phyloP scores from a whole-genome alignment of 345 rosid genomes.

The Tarenaya hassleriana region DNA sequence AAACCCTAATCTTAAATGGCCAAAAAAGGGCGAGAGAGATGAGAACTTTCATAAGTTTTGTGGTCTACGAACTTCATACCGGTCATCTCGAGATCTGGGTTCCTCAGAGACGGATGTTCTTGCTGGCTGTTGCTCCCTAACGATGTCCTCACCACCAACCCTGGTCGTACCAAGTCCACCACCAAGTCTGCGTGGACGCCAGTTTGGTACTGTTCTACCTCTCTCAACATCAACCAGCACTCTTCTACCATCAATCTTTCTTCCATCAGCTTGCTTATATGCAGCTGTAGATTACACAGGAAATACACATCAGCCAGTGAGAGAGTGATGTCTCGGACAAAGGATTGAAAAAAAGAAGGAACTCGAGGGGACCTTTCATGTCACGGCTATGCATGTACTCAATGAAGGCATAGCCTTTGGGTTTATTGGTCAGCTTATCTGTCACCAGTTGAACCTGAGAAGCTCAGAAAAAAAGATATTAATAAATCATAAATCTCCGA shows the following conservation, averaged over 20 bases:
- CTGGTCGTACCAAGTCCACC: slow-evolving; percentile 98
- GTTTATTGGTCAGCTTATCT: slow-evolving; percentile 69
- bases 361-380: slow-evolving; percentile 65
- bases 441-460: slow-evolving; percentile 73
- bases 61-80: slow-evolving; percentile 47
- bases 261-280: slow-evolving; percentile 98
- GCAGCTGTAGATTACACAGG: slow-evolving; percentile 50
- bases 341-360: slow-evolving; percentile 2
- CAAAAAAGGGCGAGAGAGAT: background rate
- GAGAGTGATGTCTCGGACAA: background rate
- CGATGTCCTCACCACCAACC: slow-evolving; percentile 78
- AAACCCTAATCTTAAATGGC: slow-evolving; percentile 5
- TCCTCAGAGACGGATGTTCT: slow-evolving; percentile 68
- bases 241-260: slow-evolving; percentile 95
- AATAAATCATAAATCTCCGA: slow-evolving; percentile 26
- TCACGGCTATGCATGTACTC: slow-evolving; percentile 93
- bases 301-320: slow-evolving; percentile 14
- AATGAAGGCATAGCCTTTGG: slow-evolving; percentile 93
- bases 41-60: background rate
- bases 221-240: slow-evolving; percentile 99
- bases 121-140: slow-evolving; percentile 63
- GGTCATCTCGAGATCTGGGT: slow-evolving; percentile 74
- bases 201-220: slow-evolving; percentile 98
- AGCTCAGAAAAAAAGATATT: slow-evolving; percentile 30
- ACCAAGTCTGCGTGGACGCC: slow-evolving; percentile 98